phyloP scores from a whole-genome alignment of 2,329 filamentous ascomycete species.

The Myriosclerotinia duriaeana region DNA sequence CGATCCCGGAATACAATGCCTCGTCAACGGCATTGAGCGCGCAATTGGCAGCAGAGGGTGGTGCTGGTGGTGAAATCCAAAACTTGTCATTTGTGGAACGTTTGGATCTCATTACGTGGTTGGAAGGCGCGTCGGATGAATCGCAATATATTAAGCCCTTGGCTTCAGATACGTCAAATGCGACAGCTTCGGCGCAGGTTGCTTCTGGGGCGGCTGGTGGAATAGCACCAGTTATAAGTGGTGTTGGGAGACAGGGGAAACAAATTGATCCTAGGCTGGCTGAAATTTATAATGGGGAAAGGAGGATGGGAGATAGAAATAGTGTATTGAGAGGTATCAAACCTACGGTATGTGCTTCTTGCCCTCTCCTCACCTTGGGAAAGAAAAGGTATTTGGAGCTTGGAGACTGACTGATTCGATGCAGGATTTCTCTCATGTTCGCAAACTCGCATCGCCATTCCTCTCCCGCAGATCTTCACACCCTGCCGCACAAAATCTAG shows the following conservation, averaged over 20 bases:
- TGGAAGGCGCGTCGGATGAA: slow-evolving; percentile 85
- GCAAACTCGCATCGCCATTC: slow-evolving; percentile 79
- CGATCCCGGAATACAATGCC: slow-evolving; percentile 88
- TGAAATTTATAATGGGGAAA: slow-evolving; percentile 88
- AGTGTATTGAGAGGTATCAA: slow-evolving; percentile 83
- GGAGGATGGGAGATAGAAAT: slow-evolving; percentile 90
- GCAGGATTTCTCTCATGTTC: slow-evolving; percentile 91
- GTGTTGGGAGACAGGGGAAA: slow-evolving; percentile 59
- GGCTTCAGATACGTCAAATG: slow-evolving; percentile 57
- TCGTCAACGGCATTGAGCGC: slow-evolving; percentile 79
- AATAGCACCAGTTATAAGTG: slow-evolving; percentile 43
- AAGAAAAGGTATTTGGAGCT: neutral
- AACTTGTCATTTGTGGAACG: slow-evolving; percentile 91
- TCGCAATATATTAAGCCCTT: slow-evolving; percentile 90
- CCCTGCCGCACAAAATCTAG: slow-evolving; percentile 40
- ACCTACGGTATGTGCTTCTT: slow-evolving; percentile 63
- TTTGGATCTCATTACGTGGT: slow-evolving; percentile 87
- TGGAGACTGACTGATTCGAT: neutral
- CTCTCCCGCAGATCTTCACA: slow-evolving; percentile 59
- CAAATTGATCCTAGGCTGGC: slow-evolving; percentile 76
- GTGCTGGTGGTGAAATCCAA: slow-evolving; percentile 68
- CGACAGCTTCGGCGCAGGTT: slow-evolving; percentile 49
- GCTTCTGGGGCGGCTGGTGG: slow-evolving; percentile 47
- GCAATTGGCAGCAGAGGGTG: slow-evolving; percentile 57
- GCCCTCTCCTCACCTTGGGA: neutral